Conservation (phyloP, 164 flowering plant species). For the Nymphaea thermarum region DNA sequence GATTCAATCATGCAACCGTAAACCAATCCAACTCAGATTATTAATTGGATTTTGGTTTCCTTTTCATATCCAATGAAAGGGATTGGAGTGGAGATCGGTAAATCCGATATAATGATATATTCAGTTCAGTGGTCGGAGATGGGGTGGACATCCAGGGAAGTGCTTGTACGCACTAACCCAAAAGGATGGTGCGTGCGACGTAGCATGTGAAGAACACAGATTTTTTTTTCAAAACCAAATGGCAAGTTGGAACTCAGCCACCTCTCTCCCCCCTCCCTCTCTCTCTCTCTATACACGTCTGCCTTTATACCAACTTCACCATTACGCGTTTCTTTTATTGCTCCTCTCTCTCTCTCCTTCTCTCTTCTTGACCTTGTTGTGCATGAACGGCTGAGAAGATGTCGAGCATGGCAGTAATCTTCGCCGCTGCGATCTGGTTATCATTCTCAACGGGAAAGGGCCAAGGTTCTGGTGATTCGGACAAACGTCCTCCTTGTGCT, state of each 20-base stretch:
- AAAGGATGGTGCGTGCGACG: too few relatives aligned
- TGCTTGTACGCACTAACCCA: too few relatives aligned
- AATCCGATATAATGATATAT: too few relatives aligned
- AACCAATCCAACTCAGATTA: too few relatives aligned
- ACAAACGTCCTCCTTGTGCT: neutral
- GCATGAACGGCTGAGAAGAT: neutral
- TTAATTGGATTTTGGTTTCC: too few relatives aligned
- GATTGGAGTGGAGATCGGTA: too few relatives aligned
- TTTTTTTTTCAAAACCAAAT: too few relatives aligned
- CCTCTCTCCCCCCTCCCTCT: neutral
- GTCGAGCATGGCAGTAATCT: slow-evolving; percentile 2
- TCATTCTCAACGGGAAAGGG: slow-evolving; percentile 2
- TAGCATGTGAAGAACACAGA: too few relatives aligned
- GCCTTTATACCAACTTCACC: neutral
- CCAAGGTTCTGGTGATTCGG: neutral
- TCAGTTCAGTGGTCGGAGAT: too few relatives aligned
- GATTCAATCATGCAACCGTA: too few relatives aligned
- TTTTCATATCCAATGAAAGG: too few relatives aligned
- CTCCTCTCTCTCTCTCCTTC: neutral
- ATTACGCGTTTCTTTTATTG: neutral
- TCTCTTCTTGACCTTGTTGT: neutral
- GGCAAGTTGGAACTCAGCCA: neutral
- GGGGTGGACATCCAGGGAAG: too few relatives aligned
- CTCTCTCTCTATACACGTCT: neutral
- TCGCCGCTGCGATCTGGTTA: slow-evolving; percentile 5